Conservation (phyloP, 306 rosid species). For the Vicia faba region DNA sequence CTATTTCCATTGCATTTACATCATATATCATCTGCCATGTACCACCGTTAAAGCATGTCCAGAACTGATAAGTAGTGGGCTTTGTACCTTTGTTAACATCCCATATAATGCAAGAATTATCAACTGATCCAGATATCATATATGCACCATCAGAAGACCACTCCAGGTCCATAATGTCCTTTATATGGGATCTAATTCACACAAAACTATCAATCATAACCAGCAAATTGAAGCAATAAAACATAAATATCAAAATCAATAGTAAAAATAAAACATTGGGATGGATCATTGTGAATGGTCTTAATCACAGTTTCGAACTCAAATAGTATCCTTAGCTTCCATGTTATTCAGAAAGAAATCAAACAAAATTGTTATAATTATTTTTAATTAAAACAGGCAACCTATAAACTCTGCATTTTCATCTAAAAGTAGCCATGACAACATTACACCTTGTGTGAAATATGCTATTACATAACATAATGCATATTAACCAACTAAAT, state of each 20-base stretch:
- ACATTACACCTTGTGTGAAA: background rate
- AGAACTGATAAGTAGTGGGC: constrained; percentile 10
- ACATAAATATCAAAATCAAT: constrained; percentile 1
- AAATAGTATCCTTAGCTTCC: constrained; percentile 5
- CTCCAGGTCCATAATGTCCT: constrained; percentile 85
- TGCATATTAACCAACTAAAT: constrained; percentile 12
- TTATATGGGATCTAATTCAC: constrained; percentile 74
- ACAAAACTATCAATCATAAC: constrained; percentile 39
- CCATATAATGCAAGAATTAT: constrained; percentile 95
- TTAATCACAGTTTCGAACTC: constrained; percentile 21
- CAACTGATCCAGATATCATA: constrained; percentile 90
- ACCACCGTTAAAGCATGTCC: constrained; percentile 4
- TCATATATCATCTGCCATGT: constrained; percentile 28
- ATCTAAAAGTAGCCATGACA: background rate
- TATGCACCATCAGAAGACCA: constrained; percentile 79
- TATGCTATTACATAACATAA: constrained; percentile 9
- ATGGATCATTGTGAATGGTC: constrained; percentile 16
- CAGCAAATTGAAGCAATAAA: constrained; percentile 22
- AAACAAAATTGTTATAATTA: background rate
- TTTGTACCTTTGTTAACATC: constrained; percentile 78
- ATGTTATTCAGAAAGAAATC: background rate
- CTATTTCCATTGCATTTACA: constrained; percentile 6
- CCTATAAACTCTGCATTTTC: background rate
- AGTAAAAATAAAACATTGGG: no score
- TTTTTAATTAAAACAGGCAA: background rate